Evolutionary conservation across 1,284 basidiomycete species (phyloP).

Genomic region (Heterobasidion occidentale): DNA sequence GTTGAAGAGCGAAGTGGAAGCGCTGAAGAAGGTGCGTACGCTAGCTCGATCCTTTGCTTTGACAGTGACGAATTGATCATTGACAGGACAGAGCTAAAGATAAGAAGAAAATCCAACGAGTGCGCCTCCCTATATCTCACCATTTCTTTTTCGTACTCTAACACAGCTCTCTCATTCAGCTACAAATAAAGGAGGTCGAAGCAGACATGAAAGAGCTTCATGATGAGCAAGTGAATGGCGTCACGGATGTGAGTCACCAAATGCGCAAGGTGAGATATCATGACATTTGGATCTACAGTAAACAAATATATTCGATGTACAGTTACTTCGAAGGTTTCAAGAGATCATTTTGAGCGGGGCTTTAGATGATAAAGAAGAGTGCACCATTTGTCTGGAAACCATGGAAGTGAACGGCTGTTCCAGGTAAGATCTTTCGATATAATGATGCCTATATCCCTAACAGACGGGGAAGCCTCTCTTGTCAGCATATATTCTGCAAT

Average conservation of each 20-base stretch:
- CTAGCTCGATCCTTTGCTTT: neutral
- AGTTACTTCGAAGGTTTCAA: constrained; percentile 36
- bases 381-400: constrained; percentile 33
- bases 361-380: constrained; percentile 35
- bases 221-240: constrained; percentile 19
- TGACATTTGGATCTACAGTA: neutral
- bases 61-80: neutral
- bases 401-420: constrained; percentile 27
- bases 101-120: constrained; percentile 23
- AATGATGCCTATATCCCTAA: neutral
- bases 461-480: constrained; percentile 25
- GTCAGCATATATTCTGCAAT: constrained; percentile 36
- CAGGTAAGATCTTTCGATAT: constrained; percentile 15
- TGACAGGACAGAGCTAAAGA: constrained; percentile 8
- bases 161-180: constrained; percentile 16
- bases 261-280: constrained; percentile 29
- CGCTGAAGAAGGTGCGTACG: constrained; percentile 20
- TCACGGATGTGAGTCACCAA: constrained; percentile 24
- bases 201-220: constrained; percentile 31
- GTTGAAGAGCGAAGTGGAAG: constrained; percentile 17
- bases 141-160: neutral
- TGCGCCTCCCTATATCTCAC: neutral
- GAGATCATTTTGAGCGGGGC: constrained; percentile 32
- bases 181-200: constrained; percentile 27
- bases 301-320: neutral